Conservation (phyloP, 306 rosid genomes). For the Chamaecrista fasciculata region DNA sequence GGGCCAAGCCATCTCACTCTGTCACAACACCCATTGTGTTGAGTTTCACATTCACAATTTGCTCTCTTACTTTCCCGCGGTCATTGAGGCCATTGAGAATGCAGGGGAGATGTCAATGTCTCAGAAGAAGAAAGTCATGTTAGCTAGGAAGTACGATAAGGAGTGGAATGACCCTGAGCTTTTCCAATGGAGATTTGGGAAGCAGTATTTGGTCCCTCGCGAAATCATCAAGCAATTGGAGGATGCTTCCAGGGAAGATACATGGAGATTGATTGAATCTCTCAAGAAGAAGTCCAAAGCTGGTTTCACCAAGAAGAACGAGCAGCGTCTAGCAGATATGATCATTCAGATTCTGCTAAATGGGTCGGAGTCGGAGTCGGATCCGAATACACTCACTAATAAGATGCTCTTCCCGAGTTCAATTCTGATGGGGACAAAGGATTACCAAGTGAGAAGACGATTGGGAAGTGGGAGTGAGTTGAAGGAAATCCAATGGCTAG, state of each 20-base stretch:
- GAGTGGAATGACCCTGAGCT: constrained; percentile 83
- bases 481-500: constrained; percentile 92
- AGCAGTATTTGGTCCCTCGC: constrained; percentile 76
- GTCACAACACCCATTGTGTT: constrained; percentile 62
- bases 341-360: constrained; percentile 47
- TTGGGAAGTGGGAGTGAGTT: constrained; percentile 58
- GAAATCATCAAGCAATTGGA: constrained; percentile 59
- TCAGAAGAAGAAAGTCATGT: constrained; percentile 61
- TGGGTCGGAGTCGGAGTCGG: constrained; percentile 43
- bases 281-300: constrained; percentile 48
- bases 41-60: constrained; percentile 85
- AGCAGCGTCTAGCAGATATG: constrained; percentile 47
- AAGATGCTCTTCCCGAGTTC: constrained; percentile 50
- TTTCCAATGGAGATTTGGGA: constrained; percentile 88
- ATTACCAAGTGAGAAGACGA: constrained; percentile 64
- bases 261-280: constrained; percentile 68
- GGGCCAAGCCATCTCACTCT: constrained; percentile 61
- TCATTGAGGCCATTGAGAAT: constrained; percentile 74
- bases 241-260: constrained; percentile 70
- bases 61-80: constrained; percentile 68
- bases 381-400: no score
- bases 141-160: constrained; percentile 55
- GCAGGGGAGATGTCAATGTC: constrained; percentile 69
- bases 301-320: constrained; percentile 41
- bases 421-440: constrained; percentile 52